Conservation (phyloP, 129 eudicot genomes). For the Deinandra increscens region DNA sequence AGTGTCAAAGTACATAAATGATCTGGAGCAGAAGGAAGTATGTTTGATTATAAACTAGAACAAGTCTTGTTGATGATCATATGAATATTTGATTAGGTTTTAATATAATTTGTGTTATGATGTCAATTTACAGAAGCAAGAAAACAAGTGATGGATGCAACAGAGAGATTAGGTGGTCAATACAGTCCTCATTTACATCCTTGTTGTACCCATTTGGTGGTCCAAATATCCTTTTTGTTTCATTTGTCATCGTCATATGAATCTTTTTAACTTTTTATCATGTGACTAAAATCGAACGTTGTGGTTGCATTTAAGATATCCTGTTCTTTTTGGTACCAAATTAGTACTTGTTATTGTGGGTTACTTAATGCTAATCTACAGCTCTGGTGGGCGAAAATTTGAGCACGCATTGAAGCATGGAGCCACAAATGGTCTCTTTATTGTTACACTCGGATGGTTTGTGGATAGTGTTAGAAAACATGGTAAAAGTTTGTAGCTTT, state of each 20-base stretch:
- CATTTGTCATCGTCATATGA: slow-evolving; percentile 14
- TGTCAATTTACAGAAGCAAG: slow-evolving; percentile 62
- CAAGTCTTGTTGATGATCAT: background rate
- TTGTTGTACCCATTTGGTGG: slow-evolving; percentile 93
- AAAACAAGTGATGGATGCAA: slow-evolving; percentile 88
- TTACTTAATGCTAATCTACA: slow-evolving; percentile 54
- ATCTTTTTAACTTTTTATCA: background rate
- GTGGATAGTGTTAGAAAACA: slow-evolving; percentile 77
- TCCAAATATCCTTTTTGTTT: slow-evolving; percentile 73
- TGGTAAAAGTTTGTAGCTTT: slow-evolving; percentile 43
- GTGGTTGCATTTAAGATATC: slow-evolving; percentile 13
- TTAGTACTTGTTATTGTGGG: slow-evolving; percentile 17
- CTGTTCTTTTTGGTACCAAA: background rate
- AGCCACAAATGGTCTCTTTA: slow-evolving; percentile 56
- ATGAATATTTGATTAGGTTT: slow-evolving; percentile 5
- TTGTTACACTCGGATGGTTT: slow-evolving; percentile 90
- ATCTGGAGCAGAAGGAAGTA: background rate
- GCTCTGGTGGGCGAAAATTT: slow-evolving; percentile 72
- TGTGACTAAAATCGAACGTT: background rate
- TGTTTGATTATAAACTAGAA: background rate
- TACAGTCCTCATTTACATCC: slow-evolving; percentile 94
- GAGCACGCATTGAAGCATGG: slow-evolving; percentile 87
- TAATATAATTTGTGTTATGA: slow-evolving; percentile 8
- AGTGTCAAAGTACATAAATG: background rate
- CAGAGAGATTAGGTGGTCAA: slow-evolving; percentile 87